phyloP scores from a whole-genome alignment of 1,284 basidiomycete genomes.

The Trametes hirsuta region DNA sequence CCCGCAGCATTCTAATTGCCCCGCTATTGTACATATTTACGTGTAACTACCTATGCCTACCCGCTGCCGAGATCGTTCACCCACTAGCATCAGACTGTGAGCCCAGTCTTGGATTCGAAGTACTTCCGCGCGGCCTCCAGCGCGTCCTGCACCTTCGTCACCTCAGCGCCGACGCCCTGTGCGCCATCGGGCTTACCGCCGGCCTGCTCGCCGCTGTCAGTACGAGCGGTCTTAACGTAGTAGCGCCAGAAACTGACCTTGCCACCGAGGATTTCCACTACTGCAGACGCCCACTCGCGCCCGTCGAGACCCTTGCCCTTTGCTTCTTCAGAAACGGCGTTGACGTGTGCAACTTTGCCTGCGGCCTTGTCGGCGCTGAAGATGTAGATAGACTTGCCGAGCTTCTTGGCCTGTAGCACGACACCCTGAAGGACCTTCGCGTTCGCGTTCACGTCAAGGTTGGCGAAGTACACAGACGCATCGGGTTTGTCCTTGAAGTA shows the following conservation, averaged over 20 bases:
- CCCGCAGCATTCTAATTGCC: conserved; percentile 8
- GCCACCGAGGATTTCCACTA: conserved; percentile 81
- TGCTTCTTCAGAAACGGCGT: conserved; percentile 72
- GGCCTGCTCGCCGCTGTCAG: conserved; percentile 56
- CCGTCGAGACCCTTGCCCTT: conserved; percentile 77
- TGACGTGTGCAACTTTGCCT: conserved; percentile 87
- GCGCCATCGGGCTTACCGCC: conserved; percentile 92
- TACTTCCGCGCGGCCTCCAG: conserved; percentile 59
- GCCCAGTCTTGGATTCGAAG: conserved; percentile 29
- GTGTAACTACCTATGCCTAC: conserved; percentile 14
- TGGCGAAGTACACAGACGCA: conserved; percentile 68
- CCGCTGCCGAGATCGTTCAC: not conserved
- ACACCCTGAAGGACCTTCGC: conserved; percentile 82
- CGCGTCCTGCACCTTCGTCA: conserved; percentile 72
- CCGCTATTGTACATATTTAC: conserved; percentile 24
- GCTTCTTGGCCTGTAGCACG: conserved; percentile 76
- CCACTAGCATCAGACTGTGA: not conserved
- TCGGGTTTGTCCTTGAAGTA: conserved; percentile 82
- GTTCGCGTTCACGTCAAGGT: conserved; percentile 79
- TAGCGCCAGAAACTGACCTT: conserved; percentile 58
- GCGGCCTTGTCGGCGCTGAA: conserved; percentile 77
- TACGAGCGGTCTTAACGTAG: conserved; percentile 1
- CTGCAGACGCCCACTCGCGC: conserved; percentile 81
- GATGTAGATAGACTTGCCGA: conserved; percentile 86
- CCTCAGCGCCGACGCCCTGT: conserved; percentile 82